Conservation (phyloP, 495 filamentous ascomycete genomes). For the Aspergillus egyptiacus region DNA sequence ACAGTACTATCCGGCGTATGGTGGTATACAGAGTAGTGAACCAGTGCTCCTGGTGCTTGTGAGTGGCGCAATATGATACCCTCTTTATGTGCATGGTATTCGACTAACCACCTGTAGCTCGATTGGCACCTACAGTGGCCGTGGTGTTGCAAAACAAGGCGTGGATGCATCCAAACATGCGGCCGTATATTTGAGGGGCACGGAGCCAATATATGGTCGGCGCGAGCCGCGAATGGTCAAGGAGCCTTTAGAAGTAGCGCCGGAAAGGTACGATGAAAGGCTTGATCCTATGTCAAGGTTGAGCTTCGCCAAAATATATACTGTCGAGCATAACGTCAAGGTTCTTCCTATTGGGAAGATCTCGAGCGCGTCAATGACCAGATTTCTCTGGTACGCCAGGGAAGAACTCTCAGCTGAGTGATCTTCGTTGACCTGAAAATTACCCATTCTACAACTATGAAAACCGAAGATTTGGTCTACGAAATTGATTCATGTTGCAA, state of each 20-base stretch:
- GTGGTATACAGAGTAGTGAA: conserved; percentile 23
- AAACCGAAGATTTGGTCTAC: no score
- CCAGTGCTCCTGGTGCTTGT: conserved; percentile 30
- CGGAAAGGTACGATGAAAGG: conserved; percentile 17
- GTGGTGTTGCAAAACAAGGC: conserved; percentile 29
- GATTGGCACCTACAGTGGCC: conserved; percentile 33
- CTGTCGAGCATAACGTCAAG: conserved; percentile 44
- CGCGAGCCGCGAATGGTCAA: conserved; percentile 28
- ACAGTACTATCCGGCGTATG: conserved; percentile 31
- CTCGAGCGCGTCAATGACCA: conserved; percentile 19
- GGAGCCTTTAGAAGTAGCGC: conserved; percentile 26
- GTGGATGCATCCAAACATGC: conserved; percentile 32
- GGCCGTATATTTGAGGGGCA: conserved; percentile 29
- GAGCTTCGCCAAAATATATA: conserved; percentile 45
- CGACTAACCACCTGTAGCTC: conserved; percentile 13
- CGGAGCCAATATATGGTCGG: conserved; percentile 4
- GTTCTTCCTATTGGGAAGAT: conserved; percentile 34
- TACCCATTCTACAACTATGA: no score
- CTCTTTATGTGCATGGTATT: background rate
- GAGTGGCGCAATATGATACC: conserved; percentile 4
- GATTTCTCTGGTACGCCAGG: conserved; percentile 23
- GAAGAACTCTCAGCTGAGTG: conserved; percentile 4
- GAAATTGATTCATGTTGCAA: no score
- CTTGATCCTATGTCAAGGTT: conserved; percentile 38
- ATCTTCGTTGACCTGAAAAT: background rate